Evolutionary conservation across 2,329 filamentous ascomycete species (phyloP).

Genomic region (Elsinoe necatrix): DNA sequence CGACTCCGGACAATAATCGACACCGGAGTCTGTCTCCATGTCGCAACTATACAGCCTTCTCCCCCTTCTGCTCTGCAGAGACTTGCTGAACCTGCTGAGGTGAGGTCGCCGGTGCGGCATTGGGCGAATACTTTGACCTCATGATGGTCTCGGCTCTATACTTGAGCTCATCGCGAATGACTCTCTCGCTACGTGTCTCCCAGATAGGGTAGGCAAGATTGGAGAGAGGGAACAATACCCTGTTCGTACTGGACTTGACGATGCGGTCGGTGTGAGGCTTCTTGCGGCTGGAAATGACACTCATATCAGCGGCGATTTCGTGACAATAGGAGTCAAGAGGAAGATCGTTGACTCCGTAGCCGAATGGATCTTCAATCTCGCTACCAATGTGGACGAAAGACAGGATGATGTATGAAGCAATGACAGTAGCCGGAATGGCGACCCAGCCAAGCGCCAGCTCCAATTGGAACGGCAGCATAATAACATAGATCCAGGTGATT

Average conservation of each 20-base stretch:
- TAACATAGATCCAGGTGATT: conserved; percentile 77
- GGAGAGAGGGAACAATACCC: conserved; percentile 51
- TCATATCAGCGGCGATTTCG: conserved; percentile 64
- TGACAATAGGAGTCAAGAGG: conserved; percentile 69
- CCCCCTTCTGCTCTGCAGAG: background rate
- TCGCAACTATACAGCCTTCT: background rate
- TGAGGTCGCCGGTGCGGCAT: background rate
- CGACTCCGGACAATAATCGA: too few species aligned
- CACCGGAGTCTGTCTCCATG: background rate
- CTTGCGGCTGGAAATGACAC: conserved; percentile 57
- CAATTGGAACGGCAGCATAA: conserved; percentile 75
- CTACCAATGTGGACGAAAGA: conserved; percentile 66
- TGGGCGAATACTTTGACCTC: conserved; percentile 8
- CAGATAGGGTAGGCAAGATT: conserved; percentile 33
- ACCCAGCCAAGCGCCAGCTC: conserved; percentile 57
- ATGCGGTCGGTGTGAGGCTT: conserved; percentile 47
- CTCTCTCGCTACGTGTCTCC: conserved; percentile 31
- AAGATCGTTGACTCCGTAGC: conserved; percentile 73
- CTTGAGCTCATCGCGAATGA: conserved; percentile 38
- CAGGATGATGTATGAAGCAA: conserved; percentile 69
- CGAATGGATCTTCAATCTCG: conserved; percentile 81
- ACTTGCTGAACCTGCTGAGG: conserved; percentile 10
- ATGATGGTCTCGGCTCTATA: conserved; percentile 9
- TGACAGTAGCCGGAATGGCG: conserved; percentile 66
- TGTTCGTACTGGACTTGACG: conserved; percentile 40